Evolutionary conservation across 495 filamentous ascomycete species (phyloP).

Genomic region (Podospora conica): DNA sequence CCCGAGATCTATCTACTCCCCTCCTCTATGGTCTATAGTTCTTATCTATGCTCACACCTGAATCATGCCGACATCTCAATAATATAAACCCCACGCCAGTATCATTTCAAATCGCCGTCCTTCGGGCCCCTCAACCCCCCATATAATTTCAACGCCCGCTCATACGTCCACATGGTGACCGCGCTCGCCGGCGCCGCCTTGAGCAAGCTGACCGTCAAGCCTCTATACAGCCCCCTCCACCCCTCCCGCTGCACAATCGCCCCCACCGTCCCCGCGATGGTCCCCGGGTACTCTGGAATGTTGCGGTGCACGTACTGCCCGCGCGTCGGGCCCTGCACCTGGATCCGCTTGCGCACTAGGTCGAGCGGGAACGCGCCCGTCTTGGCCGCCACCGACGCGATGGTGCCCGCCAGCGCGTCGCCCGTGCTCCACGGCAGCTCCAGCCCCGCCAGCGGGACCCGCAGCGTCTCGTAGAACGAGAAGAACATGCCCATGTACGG

Average conservation of each 20-base stretch:
- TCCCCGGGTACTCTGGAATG: conserved; percentile 73
- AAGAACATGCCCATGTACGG: conserved; percentile 98
- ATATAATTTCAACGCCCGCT: conserved; percentile 58
- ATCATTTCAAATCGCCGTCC: conserved; percentile 10
- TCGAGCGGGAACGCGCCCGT: conserved; percentile 92
- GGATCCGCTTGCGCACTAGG: conserved; percentile 82
- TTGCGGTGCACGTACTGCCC: conserved; percentile 73
- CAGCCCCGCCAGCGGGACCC: conserved; percentile 44
- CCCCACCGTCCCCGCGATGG: conserved; percentile 54
- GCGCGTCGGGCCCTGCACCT: conserved; percentile 89
- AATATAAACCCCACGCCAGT: background rate
- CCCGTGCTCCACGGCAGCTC: conserved; percentile 67
- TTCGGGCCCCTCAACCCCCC: conserved; percentile 32
- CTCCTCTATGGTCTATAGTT: background rate
- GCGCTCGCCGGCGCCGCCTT: conserved; percentile 95
- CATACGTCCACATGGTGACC: conserved; percentile 98
- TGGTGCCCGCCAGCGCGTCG: conserved; percentile 73
- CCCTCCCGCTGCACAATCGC: conserved; percentile 69
- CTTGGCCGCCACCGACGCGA: conserved; percentile 76
- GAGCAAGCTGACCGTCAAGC: conserved; percentile 77
- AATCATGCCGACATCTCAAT: background rate
- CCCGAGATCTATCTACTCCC: background rate
- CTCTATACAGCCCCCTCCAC: conserved; percentile 74
- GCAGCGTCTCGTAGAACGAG: conserved; percentile 71
- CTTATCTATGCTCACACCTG: background rate